Percentiles rank a stretch among this genome's conserved stretches.
phyloP scores from a whole-genome alignment of 306 rosid genomes.

The Dalbergia cultrata region DNA sequence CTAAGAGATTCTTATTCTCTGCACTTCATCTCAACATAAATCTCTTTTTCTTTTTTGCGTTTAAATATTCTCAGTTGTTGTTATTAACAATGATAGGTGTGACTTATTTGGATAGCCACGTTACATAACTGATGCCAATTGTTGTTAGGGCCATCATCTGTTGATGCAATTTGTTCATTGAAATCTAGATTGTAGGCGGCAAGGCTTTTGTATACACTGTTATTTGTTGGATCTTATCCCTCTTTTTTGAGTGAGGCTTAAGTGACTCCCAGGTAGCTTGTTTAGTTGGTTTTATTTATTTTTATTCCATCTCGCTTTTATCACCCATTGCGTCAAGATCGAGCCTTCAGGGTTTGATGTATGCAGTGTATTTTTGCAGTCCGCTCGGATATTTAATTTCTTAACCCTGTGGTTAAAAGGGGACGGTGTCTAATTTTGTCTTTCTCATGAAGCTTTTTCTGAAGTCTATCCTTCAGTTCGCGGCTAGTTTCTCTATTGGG shows the following conservation, averaged over 20 bases:
- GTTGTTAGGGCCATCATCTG: not conserved
- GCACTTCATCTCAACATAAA: not conserved
- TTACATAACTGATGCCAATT: not conserved
- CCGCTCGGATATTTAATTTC: too few relatives aligned
- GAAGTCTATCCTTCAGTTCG: not conserved
- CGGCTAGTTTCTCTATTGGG: not conserved
- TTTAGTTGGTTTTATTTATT: not conserved
- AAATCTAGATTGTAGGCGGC: not conserved
- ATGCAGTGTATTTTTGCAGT: too few relatives aligned
- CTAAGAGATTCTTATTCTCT: not conserved
- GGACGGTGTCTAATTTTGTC: not conserved
- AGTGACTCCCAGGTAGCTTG: not conserved
- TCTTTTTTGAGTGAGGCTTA: not conserved
- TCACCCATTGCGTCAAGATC: constrained; percentile 14
- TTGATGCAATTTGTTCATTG: not conserved
- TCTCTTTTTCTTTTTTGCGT: not conserved
- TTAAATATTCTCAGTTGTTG: not conserved
- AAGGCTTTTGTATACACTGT: not conserved
- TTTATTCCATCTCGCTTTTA: not conserved
- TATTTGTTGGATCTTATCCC: not conserved
- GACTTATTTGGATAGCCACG: not conserved
- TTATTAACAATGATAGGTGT: not conserved
- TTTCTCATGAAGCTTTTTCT: not conserved
- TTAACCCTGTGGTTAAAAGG: not conserved
- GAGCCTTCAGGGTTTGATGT: not conserved